Conservation (phyloP, 108 stramenopile species). For the Pseudonitzschia delicatissima region DNA sequence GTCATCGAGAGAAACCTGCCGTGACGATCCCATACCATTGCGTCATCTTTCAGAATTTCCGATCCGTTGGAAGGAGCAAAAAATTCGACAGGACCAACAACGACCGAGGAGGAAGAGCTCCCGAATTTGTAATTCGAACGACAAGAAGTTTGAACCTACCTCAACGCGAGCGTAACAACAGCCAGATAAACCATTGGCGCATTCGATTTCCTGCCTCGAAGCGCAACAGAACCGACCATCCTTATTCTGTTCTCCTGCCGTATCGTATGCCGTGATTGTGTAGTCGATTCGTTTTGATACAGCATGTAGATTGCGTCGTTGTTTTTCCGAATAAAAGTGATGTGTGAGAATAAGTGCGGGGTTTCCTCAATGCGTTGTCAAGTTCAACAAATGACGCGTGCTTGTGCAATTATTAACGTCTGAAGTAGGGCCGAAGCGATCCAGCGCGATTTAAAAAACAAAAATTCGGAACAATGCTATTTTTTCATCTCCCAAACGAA, state of each 20-base stretch:
- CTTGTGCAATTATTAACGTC: neutral
- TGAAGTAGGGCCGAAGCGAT: neutral
- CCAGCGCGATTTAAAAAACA: neutral
- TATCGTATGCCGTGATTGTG: too few relatives aligned
- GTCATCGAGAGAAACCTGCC: too few relatives aligned
- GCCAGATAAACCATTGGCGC: too few relatives aligned
- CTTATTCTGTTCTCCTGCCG: too few relatives aligned
- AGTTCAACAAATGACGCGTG: conserved; percentile 6
- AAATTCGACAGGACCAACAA: neutral
- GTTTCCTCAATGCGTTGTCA: conserved; percentile 4
- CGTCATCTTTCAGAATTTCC: conserved; percentile 1
- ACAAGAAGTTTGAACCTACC: neutral
- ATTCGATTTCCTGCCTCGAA: too few relatives aligned
- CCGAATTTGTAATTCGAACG: neutral
- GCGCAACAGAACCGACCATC: too few relatives aligned
- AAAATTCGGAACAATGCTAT: too few relatives aligned
- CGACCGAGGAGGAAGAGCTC: neutral
- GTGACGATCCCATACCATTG: conserved; percentile 4
- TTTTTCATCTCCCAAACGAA: too few relatives aligned
- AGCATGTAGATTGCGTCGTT: too few relatives aligned
- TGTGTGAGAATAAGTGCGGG: too few relatives aligned
- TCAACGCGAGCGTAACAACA: neutral
- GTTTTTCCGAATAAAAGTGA: too few relatives aligned
- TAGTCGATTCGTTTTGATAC: too few relatives aligned
- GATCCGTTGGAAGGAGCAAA: neutral